phyloP scores from a whole-genome alignment of 495 filamentous ascomycete genomes.

The Lepraria neglecta region DNA sequence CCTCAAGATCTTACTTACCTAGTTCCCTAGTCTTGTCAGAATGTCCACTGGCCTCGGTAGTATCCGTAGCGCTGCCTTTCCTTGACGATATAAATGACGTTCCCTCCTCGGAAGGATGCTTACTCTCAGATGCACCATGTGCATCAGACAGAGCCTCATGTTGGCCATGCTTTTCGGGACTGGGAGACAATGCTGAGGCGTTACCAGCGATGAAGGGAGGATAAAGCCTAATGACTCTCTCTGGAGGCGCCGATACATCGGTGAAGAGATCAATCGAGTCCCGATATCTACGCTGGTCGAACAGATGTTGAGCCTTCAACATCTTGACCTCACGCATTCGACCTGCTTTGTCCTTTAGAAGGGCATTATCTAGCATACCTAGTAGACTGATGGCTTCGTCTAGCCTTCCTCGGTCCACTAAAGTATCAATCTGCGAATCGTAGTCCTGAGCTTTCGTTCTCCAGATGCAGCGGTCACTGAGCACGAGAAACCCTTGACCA shows the following conservation, averaged over 20 bases:
- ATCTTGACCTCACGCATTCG: slow-evolving; percentile 78
- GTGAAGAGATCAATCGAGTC: slow-evolving; percentile 90
- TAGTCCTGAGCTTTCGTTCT: slow-evolving; percentile 92
- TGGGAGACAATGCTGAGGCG: slow-evolving; percentile 48
- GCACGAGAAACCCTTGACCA: slow-evolving; percentile 87
- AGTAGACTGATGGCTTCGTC: slow-evolving; percentile 92
- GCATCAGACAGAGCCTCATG: neutral
- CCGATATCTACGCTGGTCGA: slow-evolving; percentile 72
- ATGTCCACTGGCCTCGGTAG: slow-evolving; percentile 24
- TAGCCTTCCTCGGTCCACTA: slow-evolving; percentile 66
- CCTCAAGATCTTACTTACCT: slow-evolving; percentile 27
- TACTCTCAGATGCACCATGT: neutral
- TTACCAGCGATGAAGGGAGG: slow-evolving; percentile 79
- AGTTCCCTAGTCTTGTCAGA: slow-evolving; percentile 42
- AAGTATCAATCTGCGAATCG: slow-evolving; percentile 79
- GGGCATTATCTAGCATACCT: slow-evolving; percentile 82
- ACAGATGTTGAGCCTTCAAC: slow-evolving; percentile 79
- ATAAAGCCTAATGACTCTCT: slow-evolving; percentile 79
- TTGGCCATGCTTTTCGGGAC: neutral
- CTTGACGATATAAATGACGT: neutral
- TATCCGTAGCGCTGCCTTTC: slow-evolving; percentile 25
- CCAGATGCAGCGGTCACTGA: slow-evolving; percentile 86
- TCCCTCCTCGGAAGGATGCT: neutral
- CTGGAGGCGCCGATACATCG: slow-evolving; percentile 79
- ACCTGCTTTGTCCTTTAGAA: slow-evolving; percentile 75